Conservation (phyloP, 2,329 filamentous ascomycete genomes). For the Epichloe brachyelytri region DNA sequence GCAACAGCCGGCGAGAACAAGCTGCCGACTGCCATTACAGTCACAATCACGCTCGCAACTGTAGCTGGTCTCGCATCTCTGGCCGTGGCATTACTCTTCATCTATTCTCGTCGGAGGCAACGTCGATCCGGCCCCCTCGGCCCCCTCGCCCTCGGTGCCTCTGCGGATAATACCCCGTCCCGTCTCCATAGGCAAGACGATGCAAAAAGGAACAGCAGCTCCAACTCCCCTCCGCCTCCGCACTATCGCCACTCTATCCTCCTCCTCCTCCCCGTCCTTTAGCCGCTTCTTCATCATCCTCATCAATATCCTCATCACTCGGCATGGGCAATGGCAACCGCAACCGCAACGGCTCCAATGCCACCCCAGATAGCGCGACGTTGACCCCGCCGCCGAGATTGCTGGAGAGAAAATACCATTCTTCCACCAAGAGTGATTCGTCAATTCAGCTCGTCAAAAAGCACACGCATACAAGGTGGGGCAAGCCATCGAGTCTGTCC, state of each 20-base stretch:
- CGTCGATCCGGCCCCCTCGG: neutral
- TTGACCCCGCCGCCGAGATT: conserved; percentile 5
- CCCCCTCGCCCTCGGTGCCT: neutral
- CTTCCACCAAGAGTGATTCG: conserved; percentile 1
- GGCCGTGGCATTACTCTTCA: neutral
- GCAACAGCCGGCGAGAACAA: neutral
- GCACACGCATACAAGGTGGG: conserved; percentile 2
- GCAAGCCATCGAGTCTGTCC: conserved; percentile 3
- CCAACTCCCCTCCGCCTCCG: neutral
- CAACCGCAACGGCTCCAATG: neutral
- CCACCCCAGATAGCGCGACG: neutral
- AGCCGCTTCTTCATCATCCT: neutral
- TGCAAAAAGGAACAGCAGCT: neutral
- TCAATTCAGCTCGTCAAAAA: neutral
- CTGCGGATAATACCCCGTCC: neutral
- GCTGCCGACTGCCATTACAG: neutral
- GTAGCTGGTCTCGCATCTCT: neutral
- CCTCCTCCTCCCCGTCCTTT: neutral
- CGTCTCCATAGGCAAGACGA: neutral
- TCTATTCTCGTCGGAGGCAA: neutral
- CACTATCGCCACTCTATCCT: neutral
- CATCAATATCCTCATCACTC: neutral
- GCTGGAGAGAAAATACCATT: conserved; percentile 2
- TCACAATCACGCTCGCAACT: conserved; percentile 2
- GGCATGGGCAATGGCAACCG: neutral